Base-by-base conservation (phyloP, 2,329 filamentous ascomycete genomes). In the Phyllosticta citribraziliensis region DNA sequence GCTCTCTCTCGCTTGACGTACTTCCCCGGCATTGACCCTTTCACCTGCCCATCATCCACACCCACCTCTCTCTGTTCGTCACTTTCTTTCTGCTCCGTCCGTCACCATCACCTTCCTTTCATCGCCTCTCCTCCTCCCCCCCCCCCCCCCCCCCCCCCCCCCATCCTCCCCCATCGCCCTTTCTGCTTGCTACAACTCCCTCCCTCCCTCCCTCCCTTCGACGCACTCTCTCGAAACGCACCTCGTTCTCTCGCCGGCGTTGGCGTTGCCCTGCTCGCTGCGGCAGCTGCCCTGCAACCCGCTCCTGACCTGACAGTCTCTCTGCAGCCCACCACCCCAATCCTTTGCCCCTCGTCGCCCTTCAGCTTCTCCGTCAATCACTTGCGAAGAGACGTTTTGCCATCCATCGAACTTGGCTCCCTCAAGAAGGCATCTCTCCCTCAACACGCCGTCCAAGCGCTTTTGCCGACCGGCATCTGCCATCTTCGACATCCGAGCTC, bases 161-260 rank as follows among this genome's bases (percentile, higher is more conserved):
- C n/a, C n/a, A n/a, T n/a, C n/a, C n/a, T n/a, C n/a, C 72, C 70
- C 65, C 64, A 67, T 67, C 71, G 67, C 69, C 72, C 54, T 61
- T 55, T 60, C 58, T 60, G 52, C 52, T 20, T 60, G 52, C 52
- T 20, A 47, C 58, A 30, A 30, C 27, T 35, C 52, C 22, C 22
- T 22, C 58, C 67, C 27, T 35, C 52, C 22, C 22, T 22, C 58
- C 67, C 58, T 63, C 70, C 66, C 33, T 64, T 27, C 61, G 55
- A 30, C 63, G 52, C 33, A 47, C 54, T 55, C 54, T 56, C 27
- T 30, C 27, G 27, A 30, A 30, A 30, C 27, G 27, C 27, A 30
- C 22, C 22, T 22, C 22, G 22, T 30, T 30, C 27, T 30, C 52
- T 30, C 54, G 55, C 50, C 54, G 51, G 62, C 60, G 51, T 63